Evolutionary conservation across 805 yeast genomes (phyloP), one percentile per base, ranked within the genome.

Genomic region (Wickerhamomyces strasburgensis): DNA sequence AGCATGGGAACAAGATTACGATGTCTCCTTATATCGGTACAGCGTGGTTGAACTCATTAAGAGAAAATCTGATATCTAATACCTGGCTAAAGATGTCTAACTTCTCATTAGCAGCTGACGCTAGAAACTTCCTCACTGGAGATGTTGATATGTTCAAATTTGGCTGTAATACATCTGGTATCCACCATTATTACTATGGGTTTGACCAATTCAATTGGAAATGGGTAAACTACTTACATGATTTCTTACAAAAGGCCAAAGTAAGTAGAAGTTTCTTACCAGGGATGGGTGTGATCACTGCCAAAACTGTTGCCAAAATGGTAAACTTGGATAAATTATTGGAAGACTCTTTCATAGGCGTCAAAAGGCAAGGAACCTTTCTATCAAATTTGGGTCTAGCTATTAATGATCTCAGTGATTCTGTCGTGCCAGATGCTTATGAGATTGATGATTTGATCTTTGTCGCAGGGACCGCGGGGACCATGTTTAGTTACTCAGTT

Each of bases 301-400:
- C 39, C 5, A 38, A 39, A 9, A 5, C 31, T 2, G 14, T 48
- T 3, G 19, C 27, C 14, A 29, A 32, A 14, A 21, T 27, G 5
- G 31, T 31, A 9, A 49, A 49, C 14, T 6, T 51, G 29, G 56
- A 51, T 26, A 36, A 40, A 19, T 14, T 40, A 9, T 18, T 49
- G 1, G 19, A 17, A 5, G 42, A 35, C 11, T 30, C 39, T 8
- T 33, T 35, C 3, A 32, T 46, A 11, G 44, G 43, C 13, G 30
- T 17, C 6, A 23, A 24, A 8, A 41, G 52, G 34, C 26, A 37
- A 2, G 49, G 49, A 8, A 25, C 47, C 4, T 21, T 42, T 23
- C 28, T 48, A 31, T 51, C 56, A 6, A 51, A 51, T 31, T n/a
- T 51, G 15, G 56, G 56, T 3, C 17, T 39, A 1, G n/a, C 47